Evolutionary conservation across 2,329 filamentous ascomycete genomes (phyloP).

Genomic region (Pseudomassariella vexata): DNA sequence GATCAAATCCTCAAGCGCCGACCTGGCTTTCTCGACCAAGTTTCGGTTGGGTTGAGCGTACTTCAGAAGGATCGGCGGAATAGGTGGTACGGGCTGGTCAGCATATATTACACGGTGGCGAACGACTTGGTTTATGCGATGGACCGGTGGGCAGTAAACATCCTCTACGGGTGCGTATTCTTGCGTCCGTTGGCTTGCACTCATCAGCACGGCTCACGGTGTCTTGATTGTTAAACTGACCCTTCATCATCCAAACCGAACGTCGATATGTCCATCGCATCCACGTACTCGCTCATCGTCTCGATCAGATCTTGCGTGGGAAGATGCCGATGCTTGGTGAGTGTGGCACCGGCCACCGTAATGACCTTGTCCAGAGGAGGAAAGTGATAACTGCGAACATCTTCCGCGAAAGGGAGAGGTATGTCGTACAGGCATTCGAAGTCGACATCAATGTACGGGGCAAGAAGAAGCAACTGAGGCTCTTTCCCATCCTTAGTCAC

Average conservation of each 20-base stretch:
- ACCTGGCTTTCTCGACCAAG: conserved; percentile 51
- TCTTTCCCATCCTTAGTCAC: conserved; percentile 79
- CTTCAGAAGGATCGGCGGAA: conserved; percentile 60
- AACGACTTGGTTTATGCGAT: conserved; percentile 82
- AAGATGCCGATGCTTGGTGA: conserved; percentile 76
- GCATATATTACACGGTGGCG: conserved; percentile 75
- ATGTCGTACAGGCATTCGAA: conserved; percentile 86
- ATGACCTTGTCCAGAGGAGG: conserved; percentile 83
- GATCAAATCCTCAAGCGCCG: conserved; percentile 59
- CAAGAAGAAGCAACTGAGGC: conserved; percentile 70
- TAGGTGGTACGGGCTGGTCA: conserved; percentile 54
- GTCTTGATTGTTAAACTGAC: too few species aligned
- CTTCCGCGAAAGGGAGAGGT: conserved; percentile 88
- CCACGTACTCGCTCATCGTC: conserved; percentile 88
- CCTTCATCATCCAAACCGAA: conserved; percentile 71
- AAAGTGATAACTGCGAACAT: conserved; percentile 85
- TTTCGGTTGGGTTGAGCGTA: conserved; percentile 68
- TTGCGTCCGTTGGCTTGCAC: conserved; percentile 21
- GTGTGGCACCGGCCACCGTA: conserved; percentile 74
- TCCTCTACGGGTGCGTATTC: conserved; percentile 79
- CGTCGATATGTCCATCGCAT: conserved; percentile 80
- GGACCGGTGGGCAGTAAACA: conserved; percentile 77
- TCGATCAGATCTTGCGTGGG: conserved; percentile 67
- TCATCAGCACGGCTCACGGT: too few species aligned
- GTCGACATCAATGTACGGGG: conserved; percentile 71